Conservation (phyloP, 306 rosid species). For the Calophaca sinica region DNA sequence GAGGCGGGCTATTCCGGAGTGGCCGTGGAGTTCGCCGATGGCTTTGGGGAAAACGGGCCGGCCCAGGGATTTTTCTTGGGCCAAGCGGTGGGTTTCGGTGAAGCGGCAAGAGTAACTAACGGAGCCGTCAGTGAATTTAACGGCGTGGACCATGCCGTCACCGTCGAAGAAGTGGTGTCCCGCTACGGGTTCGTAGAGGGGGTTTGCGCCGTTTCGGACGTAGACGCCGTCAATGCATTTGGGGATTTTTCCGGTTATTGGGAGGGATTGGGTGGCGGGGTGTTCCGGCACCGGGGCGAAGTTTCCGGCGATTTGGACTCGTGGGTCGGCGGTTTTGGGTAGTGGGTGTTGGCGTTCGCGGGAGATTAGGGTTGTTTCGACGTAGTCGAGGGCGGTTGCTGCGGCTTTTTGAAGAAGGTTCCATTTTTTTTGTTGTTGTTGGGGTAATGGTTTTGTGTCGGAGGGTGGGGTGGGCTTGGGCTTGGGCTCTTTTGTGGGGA, state of each 20-base stretch:
- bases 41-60: constrained; percentile 89
- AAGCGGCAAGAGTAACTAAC: constrained; percentile 85
- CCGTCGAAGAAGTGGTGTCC: constrained; percentile 99
- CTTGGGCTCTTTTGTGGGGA: constrained; percentile 27
- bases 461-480: neutral
- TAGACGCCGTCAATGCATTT: constrained; percentile 81
- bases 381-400: constrained; percentile 65
- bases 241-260: constrained; percentile 73
- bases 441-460: constrained; percentile 3
- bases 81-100: constrained; percentile 78
- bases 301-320: constrained; percentile 89
- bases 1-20: constrained; percentile 88
- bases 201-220: constrained; percentile 94
- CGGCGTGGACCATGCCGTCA: constrained; percentile 97
- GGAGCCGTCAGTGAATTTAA: constrained; percentile 55
- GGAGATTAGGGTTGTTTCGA: constrained; percentile 62
- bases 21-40: constrained; percentile 97
- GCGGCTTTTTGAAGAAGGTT: constrained; percentile 67
- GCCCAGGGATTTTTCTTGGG: constrained; percentile 74
- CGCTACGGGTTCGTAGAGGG: constrained; percentile 76
- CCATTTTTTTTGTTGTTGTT: constrained; percentile 46
- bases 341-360: constrained; percentile 67
- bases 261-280: constrained; percentile 50
- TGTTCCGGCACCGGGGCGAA: constrained; percentile 90
- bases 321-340: constrained; percentile 91